Evolutionary conservation across 331 rosid species (phyloP), one percentile per base, ranked within the genome.

Genomic region (Cydonia oblonga): DNA sequence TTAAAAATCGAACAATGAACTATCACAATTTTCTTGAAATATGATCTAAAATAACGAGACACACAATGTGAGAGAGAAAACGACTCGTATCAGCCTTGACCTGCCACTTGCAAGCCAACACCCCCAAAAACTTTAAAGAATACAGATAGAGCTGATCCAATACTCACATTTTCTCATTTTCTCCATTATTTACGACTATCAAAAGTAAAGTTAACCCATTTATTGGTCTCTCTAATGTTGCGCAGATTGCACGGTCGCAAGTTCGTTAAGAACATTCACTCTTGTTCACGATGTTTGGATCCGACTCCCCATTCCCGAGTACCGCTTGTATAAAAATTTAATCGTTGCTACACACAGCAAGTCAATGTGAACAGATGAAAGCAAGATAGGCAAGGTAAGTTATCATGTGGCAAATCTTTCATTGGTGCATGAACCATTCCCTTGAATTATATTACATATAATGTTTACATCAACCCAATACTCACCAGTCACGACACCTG

Each of bases 381-480:
- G 54, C 20, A 16, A 16, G 54, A 49, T 16, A 9, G 20, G 54
- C 54, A 16, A 16, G 54, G 20, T 57, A 11, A 11, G 6, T 15
- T 60, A 60, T 60, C 35, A 60, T 15, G 20, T 60, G 65, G 20
- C 65, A 3, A 28, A 70, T 4, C 23, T 57, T 35, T 51, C 59
- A 64, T 60, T 4, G 53, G 46, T 63, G 42, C 78, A 49, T 56
- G 70, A 67, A 35, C 73, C 49, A 33, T 16, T 18, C 65, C 80
- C 61, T 57, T 5, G 57, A 60, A 57, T 71, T 62, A 51, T 72
- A 59, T 32, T 59, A 61, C 24, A 20, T 82, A 77, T 57, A 28
- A 75, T 75, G 78, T 72, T 64, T 79, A 73, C 78, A 81, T 53
- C 66, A 65, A 77, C 44, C 83, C 44, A 80, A 62, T 62, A 68